These are phyloP conservation scores for Gastrodia elata DNA, from an alignment of 106 monocot species.

Conservation along the genomic window DNA sequence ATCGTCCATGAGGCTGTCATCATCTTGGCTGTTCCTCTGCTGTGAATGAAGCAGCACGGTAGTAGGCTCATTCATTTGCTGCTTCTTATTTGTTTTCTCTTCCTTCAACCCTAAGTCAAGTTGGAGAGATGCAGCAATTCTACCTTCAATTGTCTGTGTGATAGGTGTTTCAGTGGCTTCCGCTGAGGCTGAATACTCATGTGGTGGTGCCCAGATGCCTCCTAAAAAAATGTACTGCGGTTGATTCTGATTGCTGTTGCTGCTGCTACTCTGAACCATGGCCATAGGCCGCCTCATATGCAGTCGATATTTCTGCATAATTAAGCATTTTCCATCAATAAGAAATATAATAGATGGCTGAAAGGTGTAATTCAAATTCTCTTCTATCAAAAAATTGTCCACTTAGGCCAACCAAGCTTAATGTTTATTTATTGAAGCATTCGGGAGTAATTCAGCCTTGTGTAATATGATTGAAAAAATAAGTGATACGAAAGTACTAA, in stretches of 20 bases:
- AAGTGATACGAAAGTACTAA: no score
- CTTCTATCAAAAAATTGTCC: not conserved
- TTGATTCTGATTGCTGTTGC: slow-evolving; percentile 4
- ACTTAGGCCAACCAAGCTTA: not conserved
- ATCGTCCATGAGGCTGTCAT: slow-evolving; percentile 12
- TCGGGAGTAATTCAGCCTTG: no score
- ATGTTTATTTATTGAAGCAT: no score
- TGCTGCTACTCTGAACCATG: slow-evolving; percentile 12
- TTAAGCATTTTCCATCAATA: not conserved
- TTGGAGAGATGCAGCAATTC: slow-evolving; percentile 22
- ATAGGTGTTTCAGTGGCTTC: slow-evolving; percentile 15
- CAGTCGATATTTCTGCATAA: slow-evolving; percentile 67
- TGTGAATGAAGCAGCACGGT: not conserved
- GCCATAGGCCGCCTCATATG: slow-evolving; percentile 42
- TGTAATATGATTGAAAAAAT: no score
- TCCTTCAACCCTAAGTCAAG: slow-evolving; percentile 4
- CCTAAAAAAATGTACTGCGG: slow-evolving; percentile 62
- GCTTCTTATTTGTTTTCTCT: slow-evolving; percentile 12
- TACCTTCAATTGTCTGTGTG: slow-evolving; percentile 8
- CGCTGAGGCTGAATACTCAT: slow-evolving; percentile 26
- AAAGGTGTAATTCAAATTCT: not conserved
- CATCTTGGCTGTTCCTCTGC: slow-evolving; percentile 12
- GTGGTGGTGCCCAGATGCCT: slow-evolving; percentile 57
- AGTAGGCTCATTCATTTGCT: slow-evolving; percentile 8
- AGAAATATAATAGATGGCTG: not conserved